Evolutionary conservation across 2,329 filamentous ascomycete genomes (phyloP).

Genomic region (Didymella keratinophila): DNA sequence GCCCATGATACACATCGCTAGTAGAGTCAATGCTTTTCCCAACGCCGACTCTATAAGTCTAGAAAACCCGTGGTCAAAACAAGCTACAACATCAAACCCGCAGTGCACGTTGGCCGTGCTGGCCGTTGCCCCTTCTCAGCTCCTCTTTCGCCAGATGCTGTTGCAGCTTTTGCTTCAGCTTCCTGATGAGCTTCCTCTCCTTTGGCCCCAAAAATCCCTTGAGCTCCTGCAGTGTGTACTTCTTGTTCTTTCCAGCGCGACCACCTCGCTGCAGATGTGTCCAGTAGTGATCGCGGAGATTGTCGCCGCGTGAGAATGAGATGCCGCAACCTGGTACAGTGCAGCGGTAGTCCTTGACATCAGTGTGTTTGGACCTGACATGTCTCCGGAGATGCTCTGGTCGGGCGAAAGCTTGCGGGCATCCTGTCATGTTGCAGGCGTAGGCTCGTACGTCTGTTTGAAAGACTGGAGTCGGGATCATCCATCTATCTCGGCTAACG

Average conservation of each 20-base stretch:
- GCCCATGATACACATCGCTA: background rate
- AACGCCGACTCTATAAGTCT: background rate
- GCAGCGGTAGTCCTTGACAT: constrained; percentile 14
- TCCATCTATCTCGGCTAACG: constrained; percentile 28
- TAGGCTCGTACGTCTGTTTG: constrained; percentile 20
- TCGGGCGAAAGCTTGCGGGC: constrained; percentile 24
- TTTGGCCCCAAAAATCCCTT: constrained; percentile 29
- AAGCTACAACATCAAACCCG: constrained; percentile 1
- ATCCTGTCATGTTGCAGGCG: constrained; percentile 16
- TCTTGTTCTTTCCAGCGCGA: constrained; percentile 28
- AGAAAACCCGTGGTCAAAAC: background rate
- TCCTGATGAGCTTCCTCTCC: constrained; percentile 24
- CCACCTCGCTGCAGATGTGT: constrained; percentile 34
- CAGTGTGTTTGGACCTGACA: constrained; percentile 27
- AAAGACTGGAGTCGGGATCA: constrained; percentile 1
- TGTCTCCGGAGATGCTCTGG: constrained; percentile 38
- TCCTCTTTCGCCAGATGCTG: constrained; percentile 10
- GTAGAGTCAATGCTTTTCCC: constrained; percentile 4
- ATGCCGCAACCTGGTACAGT: constrained; percentile 25
- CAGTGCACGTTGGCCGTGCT: background rate
- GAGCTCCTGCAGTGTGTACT: constrained; percentile 26
- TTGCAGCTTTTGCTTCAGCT: constrained; percentile 21
- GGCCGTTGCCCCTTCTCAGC: constrained; percentile 1
- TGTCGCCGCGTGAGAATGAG: constrained; percentile 34
- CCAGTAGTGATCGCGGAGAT: constrained; percentile 37